Base-by-base conservation (phyloP, 306 rosid genomes). In the Styphnolobium japonicum region DNA sequence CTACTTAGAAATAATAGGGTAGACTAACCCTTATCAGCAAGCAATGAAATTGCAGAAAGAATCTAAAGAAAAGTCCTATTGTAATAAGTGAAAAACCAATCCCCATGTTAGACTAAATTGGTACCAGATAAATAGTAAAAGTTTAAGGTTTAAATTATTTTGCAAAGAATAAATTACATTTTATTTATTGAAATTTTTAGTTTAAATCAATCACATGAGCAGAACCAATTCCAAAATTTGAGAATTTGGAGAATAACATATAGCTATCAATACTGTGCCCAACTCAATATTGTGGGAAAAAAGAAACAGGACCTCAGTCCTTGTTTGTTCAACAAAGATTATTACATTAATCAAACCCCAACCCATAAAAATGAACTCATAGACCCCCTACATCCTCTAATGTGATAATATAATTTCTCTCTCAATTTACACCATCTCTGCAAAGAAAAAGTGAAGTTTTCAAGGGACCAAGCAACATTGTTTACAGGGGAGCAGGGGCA, bases 401-500 rank as follows among this genome's bases (percentile, higher is more conserved):
- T 34, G 23, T 61, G 10, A 21, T 18, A 31, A 22, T 7, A 49
- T 34, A 21, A 76, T 77, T 22, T 10, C 67, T 60, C 23, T 16
- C 33, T 45, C 58, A 27, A 23, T 48, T 16, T 36, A 33, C 14
- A 14, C 7, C 52, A 34, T 33, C 37, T n/a, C 45, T 23, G 11
- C 51, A 69, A 52, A 42, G 25, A 43, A 31, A 66, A 15, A 12
- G 16, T 34, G 12, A 63, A 45, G 57, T 3, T 46, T 37, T 18
- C 14, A 23, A 25, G 51, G 42, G 51, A 60, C 61, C 45, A 72
- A 27, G 21, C 11, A n/a, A 34, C 4, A 37, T 4, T 46, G 81
- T 84, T 84, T 60, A 84, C 39, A 48, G 25, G 3, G 87, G 84
- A 48, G 87, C 56, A 21, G 87, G 84, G 43, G 87, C 71, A 68